These are phyloP conservation scores for Fragilariopsis cylindrus DNA, from an alignment of 108 stramenopile genomes.

Conservation along the genomic window DNA sequence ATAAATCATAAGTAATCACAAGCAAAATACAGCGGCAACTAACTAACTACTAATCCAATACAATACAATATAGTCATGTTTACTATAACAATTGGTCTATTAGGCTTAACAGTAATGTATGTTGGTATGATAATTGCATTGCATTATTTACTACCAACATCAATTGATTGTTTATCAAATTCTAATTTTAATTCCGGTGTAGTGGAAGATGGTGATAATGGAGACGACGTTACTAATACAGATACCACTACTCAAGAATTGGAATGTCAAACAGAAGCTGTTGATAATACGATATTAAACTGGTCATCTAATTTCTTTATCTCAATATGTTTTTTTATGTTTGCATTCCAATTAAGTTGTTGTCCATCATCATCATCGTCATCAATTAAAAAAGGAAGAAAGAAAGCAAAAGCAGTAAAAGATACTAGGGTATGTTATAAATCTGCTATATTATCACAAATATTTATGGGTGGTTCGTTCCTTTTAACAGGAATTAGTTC, in stretches of 20 bases:
- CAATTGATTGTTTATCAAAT: neutral
- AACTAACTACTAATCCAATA: neutral
- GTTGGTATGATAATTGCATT: neutral
- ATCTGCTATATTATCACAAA: constrained; percentile 16
- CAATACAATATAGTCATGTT: too few relatives aligned
- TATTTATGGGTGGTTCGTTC: constrained; percentile 26
- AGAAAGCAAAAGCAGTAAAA: too few relatives aligned
- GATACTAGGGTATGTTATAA: neutral
- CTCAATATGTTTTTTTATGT: constrained; percentile 1
- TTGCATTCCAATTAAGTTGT: constrained; percentile 19
- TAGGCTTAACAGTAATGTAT: neutral
- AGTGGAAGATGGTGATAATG: neutral
- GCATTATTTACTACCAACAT: neutral
- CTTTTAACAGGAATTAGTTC: constrained; percentile 12
- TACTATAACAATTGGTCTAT: neutral
- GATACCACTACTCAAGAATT: too few relatives aligned
- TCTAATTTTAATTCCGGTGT: neutral
- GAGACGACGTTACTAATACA: neutral
- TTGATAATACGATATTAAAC: constrained; percentile 24
- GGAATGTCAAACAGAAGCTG: constrained; percentile 23
- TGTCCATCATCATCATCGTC: too few relatives aligned
- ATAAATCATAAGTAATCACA: neutral
- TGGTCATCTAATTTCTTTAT: constrained; percentile 31
- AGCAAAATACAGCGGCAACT: neutral
- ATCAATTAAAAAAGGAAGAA: too few relatives aligned